phyloP scores from a whole-genome alignment of 306 rosid genomes.

The Arachis hypogaea region DNA sequence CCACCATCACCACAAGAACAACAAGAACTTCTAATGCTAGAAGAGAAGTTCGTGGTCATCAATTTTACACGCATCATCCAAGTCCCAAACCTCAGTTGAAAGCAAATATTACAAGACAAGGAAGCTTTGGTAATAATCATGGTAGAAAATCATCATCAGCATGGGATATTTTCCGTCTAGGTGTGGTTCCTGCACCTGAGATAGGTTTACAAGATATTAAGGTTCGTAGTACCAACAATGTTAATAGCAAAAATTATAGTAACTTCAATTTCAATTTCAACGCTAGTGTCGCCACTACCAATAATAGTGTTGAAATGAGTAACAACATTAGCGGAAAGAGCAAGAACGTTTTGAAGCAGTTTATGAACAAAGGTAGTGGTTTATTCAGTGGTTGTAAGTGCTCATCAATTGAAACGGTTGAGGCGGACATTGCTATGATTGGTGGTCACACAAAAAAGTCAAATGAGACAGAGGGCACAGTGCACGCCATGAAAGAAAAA shows the following conservation, averaged over 20 bases:
- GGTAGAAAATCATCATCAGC: constrained; percentile 55
- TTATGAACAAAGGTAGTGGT: constrained; percentile 38
- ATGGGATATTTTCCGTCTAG: constrained; percentile 69
- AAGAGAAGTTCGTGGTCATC: constrained; percentile 38
- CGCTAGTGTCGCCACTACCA: not conserved
- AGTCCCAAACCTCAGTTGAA: constrained; percentile 68
- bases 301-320: constrained; percentile 16
- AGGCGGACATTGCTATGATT: constrained; percentile 33
- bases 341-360: constrained; percentile 27
- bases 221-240: constrained; percentile 44
- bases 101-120: constrained; percentile 42
- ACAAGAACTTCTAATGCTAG: constrained; percentile 43
- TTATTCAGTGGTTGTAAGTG: constrained; percentile 66
- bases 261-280: constrained; percentile 5
- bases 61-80: constrained; percentile 54
- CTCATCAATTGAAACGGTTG: constrained; percentile 54
- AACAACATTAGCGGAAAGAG: constrained; percentile 4
- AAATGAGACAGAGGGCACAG: constrained; percentile 31
- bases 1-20: constrained; percentile 8
- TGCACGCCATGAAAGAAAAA: constrained; percentile 52
- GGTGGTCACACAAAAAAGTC: constrained; percentile 38
- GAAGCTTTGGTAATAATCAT: constrained; percentile 40
- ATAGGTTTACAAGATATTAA: constrained; percentile 62
- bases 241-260: constrained; percentile 17
- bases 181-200: constrained; percentile 65